Evolutionary conservation across 2,329 filamentous ascomycete species (phyloP), one percentile per base, ranked within the genome.

Genomic region (Escovopsis sp.): DNA sequence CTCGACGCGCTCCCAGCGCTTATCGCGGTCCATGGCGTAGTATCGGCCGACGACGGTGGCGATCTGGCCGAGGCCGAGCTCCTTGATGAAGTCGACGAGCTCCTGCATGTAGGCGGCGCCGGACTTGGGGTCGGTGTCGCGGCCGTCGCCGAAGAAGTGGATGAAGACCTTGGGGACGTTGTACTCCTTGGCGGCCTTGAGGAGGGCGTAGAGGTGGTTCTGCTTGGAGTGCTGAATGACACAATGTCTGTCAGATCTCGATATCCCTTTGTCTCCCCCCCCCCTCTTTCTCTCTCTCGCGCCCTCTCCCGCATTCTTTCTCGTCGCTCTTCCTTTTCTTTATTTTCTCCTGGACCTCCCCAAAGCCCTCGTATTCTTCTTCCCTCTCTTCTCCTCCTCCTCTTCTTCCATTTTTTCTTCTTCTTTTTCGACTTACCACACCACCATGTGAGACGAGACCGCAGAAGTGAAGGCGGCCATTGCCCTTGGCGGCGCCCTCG

Each of bases 11-110:
- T 98, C 90, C 90, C 90, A 98, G 58, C 90, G 77, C 84, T 96
- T 96, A 61, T 98, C 90, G 48, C 90, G 87, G 68, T 98, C 90
- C 90, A 98, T 98, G 61, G 86, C 85, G 60, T 83, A 98, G 76
- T 96, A 98, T 48, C 88, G 78, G 41, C 90, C 90, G 41, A 96
- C 88, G 33, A 96, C 73, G 27, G 90, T 94, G 23, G 84, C 88
- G 45, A 98, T 73, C 61, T 94, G 72, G 46, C 88, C 90, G 43
- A 79, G 62, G 31, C 85, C 87, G 45, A 93, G 72, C 58, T 96
- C 84, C 62, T 90, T 76, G 45, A 73, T 74, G 48, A 77, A 81
- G 39, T 81, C 75, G 41, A 94, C 61, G 26, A 98, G 70, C 56
- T 87, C 74, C 61, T 94, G 68, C 75, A 98, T 77, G 62, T 94